Conservation (phyloP, 768 basidiomycete genomes). For the Lentinula guzmanii region DNA sequence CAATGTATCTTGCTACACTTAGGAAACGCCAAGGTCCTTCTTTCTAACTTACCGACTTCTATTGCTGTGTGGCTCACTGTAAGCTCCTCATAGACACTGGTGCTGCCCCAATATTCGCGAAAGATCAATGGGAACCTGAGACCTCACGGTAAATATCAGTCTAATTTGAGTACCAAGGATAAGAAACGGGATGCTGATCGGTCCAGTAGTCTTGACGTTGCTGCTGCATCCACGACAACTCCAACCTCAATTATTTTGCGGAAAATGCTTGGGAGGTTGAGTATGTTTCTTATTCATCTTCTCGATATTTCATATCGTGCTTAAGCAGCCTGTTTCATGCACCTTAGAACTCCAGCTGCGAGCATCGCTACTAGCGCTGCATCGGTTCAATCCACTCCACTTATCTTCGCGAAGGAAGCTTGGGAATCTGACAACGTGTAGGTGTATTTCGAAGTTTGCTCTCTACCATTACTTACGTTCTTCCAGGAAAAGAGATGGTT, state of each 20-base stretch:
- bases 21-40: background rate
- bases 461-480: background rate
- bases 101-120: background rate
- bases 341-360: too few species aligned
- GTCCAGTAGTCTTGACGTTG: background rate
- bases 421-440: background rate
- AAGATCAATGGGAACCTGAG: background rate
- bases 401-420: constrained; percentile 4
- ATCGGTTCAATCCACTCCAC: background rate
- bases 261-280: background rate
- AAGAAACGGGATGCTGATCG: background rate
- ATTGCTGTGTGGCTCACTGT: background rate
- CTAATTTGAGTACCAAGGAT: background rate
- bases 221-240: background rate
- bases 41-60: background rate
- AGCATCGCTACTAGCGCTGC: background rate
- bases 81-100: background rate
- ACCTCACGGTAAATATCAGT: background rate
- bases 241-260: background rate
- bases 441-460: background rate
- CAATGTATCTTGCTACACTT: background rate
- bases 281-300: background rate
- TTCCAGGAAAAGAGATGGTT: background rate
- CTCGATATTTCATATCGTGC: background rate
- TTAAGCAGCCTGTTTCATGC: background rate